Percentiles rank a stretch among this genome's conserved stretches.
Conservation (phyloP, 2,329 filamentous ascomycete species). For the Mollisia scopiformis region DNA sequence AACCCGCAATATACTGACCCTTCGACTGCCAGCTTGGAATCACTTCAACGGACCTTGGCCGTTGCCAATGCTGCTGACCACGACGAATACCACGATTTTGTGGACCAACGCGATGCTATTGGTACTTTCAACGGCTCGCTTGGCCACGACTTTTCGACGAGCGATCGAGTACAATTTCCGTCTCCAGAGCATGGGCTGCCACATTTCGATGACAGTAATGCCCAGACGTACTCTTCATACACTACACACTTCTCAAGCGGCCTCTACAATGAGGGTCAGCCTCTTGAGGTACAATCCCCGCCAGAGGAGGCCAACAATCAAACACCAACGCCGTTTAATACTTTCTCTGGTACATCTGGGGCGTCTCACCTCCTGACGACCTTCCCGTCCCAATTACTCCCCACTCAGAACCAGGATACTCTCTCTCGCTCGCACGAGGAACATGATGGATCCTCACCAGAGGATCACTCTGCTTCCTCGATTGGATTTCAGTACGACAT, state of each 20-base stretch:
- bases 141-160: slow-evolving; percentile 17
- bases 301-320: slow-evolving; percentile 20
- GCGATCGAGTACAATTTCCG: slow-evolving; percentile 33
- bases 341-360: slow-evolving; percentile 18
- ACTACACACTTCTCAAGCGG: slow-evolving; percentile 21
- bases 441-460: slow-evolving; percentile 25
- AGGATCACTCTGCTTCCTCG: slow-evolving; percentile 18
- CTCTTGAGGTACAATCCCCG: slow-evolving; percentile 19
- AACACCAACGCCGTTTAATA: slow-evolving; percentile 26
- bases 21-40: slow-evolving; percentile 31
- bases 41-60: slow-evolving; percentile 33
- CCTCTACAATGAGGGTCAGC: slow-evolving; percentile 17
- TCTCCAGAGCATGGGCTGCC: slow-evolving; percentile 14
- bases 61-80: slow-evolving; percentile 24
- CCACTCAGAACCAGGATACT: slow-evolving; percentile 13
- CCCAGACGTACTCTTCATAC: slow-evolving; percentile 20
- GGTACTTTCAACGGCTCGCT: slow-evolving; percentile 19
- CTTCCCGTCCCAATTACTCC: slow-evolving; percentile 30
- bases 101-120: slow-evolving; percentile 20
- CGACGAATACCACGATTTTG: slow-evolving; percentile 25
- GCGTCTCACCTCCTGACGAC: slow-evolving; percentile 20
- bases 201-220: slow-evolving; percentile 11
- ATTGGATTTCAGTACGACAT: slow-evolving; percentile 28
- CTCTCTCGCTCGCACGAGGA: slow-evolving; percentile 7
- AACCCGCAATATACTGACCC: slow-evolving; percentile 34